phyloP scores from a whole-genome alignment of 2,329 filamentous ascomycete genomes.

The Aspergillus transmontanensis region DNA sequence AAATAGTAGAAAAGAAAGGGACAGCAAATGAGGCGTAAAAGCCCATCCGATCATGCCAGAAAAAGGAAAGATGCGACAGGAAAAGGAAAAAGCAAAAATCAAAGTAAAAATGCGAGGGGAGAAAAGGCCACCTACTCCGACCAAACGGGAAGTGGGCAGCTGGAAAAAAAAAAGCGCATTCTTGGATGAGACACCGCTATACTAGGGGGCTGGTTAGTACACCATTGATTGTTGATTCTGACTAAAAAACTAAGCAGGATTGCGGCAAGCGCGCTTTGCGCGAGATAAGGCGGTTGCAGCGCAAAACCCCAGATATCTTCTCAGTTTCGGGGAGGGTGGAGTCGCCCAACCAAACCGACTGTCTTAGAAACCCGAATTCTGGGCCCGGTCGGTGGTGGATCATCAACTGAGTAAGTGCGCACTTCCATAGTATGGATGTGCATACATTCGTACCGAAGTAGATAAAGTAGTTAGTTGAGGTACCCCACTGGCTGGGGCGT shows the following conservation, averaged over 20 bases:
- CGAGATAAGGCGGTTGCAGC: constrained; percentile 38
- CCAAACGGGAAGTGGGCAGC: constrained; percentile 7
- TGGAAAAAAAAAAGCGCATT: constrained; percentile 1
- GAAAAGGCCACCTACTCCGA: constrained; percentile 1
- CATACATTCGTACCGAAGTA: constrained; percentile 1
- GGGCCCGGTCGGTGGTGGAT: constrained; percentile 14
- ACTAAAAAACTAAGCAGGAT: background rate
- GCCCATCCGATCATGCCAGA: constrained; percentile 8
- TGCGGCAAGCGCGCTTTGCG: constrained; percentile 45
- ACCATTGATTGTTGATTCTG: background rate
- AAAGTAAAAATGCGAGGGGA: background rate
- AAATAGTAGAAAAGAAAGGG: constrained; percentile 6
- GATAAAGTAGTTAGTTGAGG: background rate
- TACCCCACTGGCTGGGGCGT: constrained; percentile 2
- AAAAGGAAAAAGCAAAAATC: constrained; percentile 2
- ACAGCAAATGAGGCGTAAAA: constrained; percentile 4
- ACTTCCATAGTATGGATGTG: constrained; percentile 4
- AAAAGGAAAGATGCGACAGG: constrained; percentile 9
- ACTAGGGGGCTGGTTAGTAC: background rate
- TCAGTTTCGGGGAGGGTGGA: constrained; percentile 13
- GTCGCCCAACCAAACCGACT: constrained; percentile 14
- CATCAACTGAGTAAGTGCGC: background rate
- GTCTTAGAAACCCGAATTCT: constrained; percentile 9
- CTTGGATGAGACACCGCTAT: constrained; percentile 3
- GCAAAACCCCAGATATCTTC: constrained; percentile 33